Percentiles rank a stretch among this genome's conserved stretches.
Evolutionary conservation across 805 yeast genomes (phyloP).

Genomic region (Metschnikowia amazonensis): DNA sequence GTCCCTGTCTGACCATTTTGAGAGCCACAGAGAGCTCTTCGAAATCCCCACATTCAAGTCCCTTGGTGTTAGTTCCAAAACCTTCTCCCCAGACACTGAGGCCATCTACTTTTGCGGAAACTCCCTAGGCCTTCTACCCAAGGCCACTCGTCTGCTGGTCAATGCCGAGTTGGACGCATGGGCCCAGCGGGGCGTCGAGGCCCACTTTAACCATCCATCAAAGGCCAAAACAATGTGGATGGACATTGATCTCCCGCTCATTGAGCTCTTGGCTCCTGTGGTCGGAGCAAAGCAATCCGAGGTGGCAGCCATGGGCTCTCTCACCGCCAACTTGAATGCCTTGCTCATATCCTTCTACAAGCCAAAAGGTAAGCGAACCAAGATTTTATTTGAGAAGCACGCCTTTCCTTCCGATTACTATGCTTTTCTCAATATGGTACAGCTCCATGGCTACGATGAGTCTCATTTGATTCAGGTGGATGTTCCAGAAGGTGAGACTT

Average conservation of each 20-base stretch:
- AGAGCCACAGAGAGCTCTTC: slow-evolving; percentile 45
- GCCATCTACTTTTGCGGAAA: slow-evolving; percentile 82
- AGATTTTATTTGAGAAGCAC: slow-evolving; percentile 77
- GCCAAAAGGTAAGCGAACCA: slow-evolving; percentile 55
- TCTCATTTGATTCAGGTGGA: slow-evolving; percentile 60
- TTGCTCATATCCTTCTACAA: slow-evolving; percentile 69
- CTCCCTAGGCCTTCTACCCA: slow-evolving; percentile 90
- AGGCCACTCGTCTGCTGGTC: slow-evolving; percentile 52
- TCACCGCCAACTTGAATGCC: slow-evolving; percentile 78
- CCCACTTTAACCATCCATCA: slow-evolving; percentile 72
- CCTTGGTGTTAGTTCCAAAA: slow-evolving; percentile 42
- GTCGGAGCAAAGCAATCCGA: slow-evolving; percentile 77
- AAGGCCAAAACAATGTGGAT: slow-evolving; percentile 67
- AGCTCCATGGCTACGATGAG: slow-evolving; percentile 48
- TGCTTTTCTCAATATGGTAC: slow-evolving; percentile 72
- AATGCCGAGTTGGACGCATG: slow-evolving; percentile 74
- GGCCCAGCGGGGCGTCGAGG: slow-evolving; percentile 75
- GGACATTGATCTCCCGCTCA: slow-evolving; percentile 73
- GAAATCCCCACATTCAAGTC: slow-evolving; percentile 64
- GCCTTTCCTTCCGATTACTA: slow-evolving; percentile 93
- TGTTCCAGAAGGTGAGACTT: slow-evolving; percentile 57
- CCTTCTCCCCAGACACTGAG: slow-evolving; percentile 14
- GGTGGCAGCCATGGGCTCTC: slow-evolving; percentile 83
- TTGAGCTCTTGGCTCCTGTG: slow-evolving; percentile 63
- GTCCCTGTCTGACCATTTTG: slow-evolving; percentile 21